Base-by-base conservation (phyloP, 306 rosid species). In the Ziziphus jujuba region DNA sequence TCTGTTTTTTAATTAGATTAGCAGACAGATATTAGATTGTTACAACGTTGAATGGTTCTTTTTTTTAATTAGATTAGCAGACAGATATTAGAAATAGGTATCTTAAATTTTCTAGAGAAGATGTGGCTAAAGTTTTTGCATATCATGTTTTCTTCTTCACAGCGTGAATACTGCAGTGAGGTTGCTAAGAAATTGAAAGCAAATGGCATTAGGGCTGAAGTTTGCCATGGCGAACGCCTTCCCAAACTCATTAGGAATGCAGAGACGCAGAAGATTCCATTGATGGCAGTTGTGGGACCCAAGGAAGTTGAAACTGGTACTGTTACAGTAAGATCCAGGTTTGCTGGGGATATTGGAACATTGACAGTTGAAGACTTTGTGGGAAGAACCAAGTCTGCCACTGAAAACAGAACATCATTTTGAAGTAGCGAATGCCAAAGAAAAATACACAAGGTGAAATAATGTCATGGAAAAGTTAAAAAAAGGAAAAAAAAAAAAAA, bases 211-310 rank as follows among this genome's bases (percentile, higher is more conserved):
- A 85, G 96, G 51, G 89, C 87, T 49, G 95, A 90, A 79, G 82
- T 93, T 59, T 85, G 85, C 76, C 92, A 87, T 6, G 97, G 99
- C 0, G 99, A 93, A 72, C 97, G 95, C 20, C 79, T 93, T 61
- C 96, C 99, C 0, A 93, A 90, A 70, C 96, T 93, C 67, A 90
- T 93, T 57, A 93, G 99, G 76, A 93, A 93, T 70, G 87, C 97
- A 45, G 99, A 93, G 82, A 90, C 85, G 67, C 97, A 86, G 82
- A 90, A 77, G 75, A 79, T 90, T 63, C 99, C 99, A 22, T 74
- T 93, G 53, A 93, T 93, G 99, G 99, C 90, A 33, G 99, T 93
- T 74, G 97, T 88, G 11, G 99, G 99, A 2, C 35, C 90, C 47
- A 88, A 90, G 85, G 99, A 93, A 82, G 84, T 87, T 34, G 99